phyloP scores from a whole-genome alignment of 805 yeast species.

The Naumovozyma baii region DNA sequence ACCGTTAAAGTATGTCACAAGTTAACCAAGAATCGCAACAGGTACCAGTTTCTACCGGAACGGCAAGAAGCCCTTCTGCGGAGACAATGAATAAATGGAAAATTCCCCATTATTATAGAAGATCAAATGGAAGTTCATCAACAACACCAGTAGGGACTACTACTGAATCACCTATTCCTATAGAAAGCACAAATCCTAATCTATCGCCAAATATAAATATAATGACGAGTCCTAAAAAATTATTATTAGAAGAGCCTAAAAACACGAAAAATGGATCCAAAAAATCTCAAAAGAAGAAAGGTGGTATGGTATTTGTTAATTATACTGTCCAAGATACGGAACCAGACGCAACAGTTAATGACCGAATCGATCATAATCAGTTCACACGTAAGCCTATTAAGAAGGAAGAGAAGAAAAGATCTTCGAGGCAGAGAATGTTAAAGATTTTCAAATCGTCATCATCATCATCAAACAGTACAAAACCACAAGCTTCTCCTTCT shows the following conservation, averaged over 20 bases:
- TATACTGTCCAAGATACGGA: constrained; percentile 26
- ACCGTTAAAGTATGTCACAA: neutral
- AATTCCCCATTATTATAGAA: constrained; percentile 28
- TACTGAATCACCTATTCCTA: neutral
- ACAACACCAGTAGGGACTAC: neutral
- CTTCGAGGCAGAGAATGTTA: constrained; percentile 24
- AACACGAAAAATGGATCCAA: constrained; percentile 7
- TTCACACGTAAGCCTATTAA: neutral
- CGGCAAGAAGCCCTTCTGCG: constrained; percentile 10
- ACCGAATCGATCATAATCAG: neutral
- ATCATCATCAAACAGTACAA: constrained; percentile 9
- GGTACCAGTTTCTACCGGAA: neutral
- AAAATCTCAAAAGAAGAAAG: constrained; percentile 14
- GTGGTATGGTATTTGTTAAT: constrained; percentile 29
- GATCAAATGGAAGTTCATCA: constrained; percentile 8
- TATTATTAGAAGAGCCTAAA: constrained; percentile 19
- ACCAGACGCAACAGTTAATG: neutral
- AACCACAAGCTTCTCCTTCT: too few species aligned
- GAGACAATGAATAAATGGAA: constrained; percentile 28
- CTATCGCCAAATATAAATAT: constrained; percentile 16
- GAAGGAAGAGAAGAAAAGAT: constrained; percentile 15
- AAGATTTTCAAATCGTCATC: constrained; percentile 24
- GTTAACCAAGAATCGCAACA: neutral
- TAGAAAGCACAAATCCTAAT: neutral
- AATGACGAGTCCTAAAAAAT: constrained; percentile 24